Conservation (phyloP, 2,329 filamentous ascomycete genomes). For the Dactylonectria macrodidyma region DNA sequence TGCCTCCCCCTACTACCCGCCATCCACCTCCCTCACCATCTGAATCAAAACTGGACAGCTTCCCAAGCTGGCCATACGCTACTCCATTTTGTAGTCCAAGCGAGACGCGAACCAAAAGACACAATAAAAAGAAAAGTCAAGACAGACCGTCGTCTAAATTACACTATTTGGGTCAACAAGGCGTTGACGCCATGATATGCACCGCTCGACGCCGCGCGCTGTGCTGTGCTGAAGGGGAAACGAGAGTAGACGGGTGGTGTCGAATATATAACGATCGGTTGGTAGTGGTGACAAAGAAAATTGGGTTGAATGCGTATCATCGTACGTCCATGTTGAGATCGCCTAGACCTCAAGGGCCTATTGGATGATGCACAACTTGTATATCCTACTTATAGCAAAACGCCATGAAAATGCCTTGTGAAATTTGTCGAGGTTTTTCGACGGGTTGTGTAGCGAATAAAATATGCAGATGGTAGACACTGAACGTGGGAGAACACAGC, state of each 20-base stretch:
- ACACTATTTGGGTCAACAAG: slow-evolving; percentile 42
- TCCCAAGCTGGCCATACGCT: slow-evolving; percentile 38
- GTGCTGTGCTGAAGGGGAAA: slow-evolving; percentile 43
- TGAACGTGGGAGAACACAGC: neutral
- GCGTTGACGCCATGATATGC: slow-evolving; percentile 33
- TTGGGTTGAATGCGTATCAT: slow-evolving; percentile 43
- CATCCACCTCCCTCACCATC: slow-evolving; percentile 34
- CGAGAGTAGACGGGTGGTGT: slow-evolving; percentile 39
- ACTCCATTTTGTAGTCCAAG: slow-evolving; percentile 45
- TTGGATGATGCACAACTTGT: slow-evolving; percentile 26
- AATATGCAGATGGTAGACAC: slow-evolving; percentile 22
- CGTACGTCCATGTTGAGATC: slow-evolving; percentile 36
- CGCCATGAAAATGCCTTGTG: slow-evolving; percentile 41
- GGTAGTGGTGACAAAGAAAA: slow-evolving; percentile 42
- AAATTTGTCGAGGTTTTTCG: slow-evolving; percentile 31
- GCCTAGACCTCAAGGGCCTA: slow-evolving; percentile 22
- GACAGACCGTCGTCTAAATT: slow-evolving; percentile 46
- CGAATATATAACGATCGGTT: slow-evolving; percentile 38
- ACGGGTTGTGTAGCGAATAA: slow-evolving; percentile 26
- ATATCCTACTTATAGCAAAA: slow-evolving; percentile 34
- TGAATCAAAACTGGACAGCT: slow-evolving; percentile 32
- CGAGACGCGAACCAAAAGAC: slow-evolving; percentile 37
- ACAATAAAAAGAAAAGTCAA: slow-evolving; percentile 38
- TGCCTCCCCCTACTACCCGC: slow-evolving; percentile 36
- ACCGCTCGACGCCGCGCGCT: slow-evolving; percentile 46